phyloP scores from a whole-genome alignment of 2,329 filamentous ascomycete genomes.

The Cladosporium sp. region DNA sequence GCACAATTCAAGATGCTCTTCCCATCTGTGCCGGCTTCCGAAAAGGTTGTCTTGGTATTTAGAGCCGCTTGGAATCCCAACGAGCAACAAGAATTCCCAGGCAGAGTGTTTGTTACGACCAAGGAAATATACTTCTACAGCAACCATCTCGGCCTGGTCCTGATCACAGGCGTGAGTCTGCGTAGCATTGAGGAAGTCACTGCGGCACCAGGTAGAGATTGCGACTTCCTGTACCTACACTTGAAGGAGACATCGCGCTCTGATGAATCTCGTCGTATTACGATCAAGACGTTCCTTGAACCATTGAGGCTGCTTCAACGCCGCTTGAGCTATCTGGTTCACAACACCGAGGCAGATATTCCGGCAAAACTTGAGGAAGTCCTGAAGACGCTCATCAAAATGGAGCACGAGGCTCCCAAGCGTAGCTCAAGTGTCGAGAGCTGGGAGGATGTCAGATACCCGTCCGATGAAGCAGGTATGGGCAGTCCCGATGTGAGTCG shows the following conservation, averaged over 20 bases:
- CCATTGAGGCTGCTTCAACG: constrained; percentile 79
- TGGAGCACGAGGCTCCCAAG: constrained; percentile 65
- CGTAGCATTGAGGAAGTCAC: constrained; percentile 84
- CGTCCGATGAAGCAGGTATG: constrained; percentile 42
- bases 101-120: constrained; percentile 84
- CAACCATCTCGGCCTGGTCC: constrained; percentile 85
- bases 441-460: constrained; percentile 77
- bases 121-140: constrained; percentile 95
- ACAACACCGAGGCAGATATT: constrained; percentile 73
- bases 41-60: constrained; percentile 89
- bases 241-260: constrained; percentile 60
- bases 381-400: constrained; percentile 70
- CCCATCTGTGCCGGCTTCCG: constrained; percentile 72
- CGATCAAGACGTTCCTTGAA: constrained; percentile 91
- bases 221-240: constrained; percentile 89
- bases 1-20: constrained; percentile 93
- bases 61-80: constrained; percentile 84
- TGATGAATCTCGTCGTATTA: constrained; percentile 70
- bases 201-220: constrained; percentile 83
- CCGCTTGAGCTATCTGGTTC: constrained; percentile 81
- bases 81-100: constrained; percentile 74
- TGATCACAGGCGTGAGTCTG: constrained; percentile 77
- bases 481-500: constrained; percentile 45
- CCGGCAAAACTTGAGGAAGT: constrained; percentile 69
- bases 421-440: constrained; percentile 78